These are phyloP conservation scores for Forsythia suspensa DNA, from an alignment of 257 asterid species.

Conservation along the genomic window DNA sequence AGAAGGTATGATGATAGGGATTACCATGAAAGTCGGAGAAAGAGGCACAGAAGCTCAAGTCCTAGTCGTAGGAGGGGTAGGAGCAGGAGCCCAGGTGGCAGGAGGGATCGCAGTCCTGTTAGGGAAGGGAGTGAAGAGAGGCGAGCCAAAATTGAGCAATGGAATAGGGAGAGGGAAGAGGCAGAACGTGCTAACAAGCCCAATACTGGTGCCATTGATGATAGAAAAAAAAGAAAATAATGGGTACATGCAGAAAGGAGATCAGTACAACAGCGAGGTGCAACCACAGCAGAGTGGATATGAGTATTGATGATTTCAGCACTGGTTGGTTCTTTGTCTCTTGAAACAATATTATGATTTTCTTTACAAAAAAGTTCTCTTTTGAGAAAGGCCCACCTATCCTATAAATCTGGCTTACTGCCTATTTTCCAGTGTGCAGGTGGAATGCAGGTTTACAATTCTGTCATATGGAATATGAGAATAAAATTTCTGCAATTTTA, in stretches of 20 bases:
- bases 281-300: conserved; percentile 33
- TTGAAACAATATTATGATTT: not conserved
- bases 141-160: conserved; percentile 89
- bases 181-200: conserved; percentile 46
- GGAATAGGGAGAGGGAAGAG: conserved; percentile 94
- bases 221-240: conserved; percentile 27
- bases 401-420: conserved; percentile 56
- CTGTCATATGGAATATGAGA: conserved; percentile 69
- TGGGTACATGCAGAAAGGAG: conserved; percentile 33
- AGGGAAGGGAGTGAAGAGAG: conserved; percentile 99
- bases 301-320: conserved; percentile 43
- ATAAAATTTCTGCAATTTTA: conserved; percentile 17
- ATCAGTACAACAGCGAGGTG: conserved; percentile 30
- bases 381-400: conserved; percentile 25
- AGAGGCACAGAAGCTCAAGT: conserved; percentile 63
- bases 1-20: conserved; percentile 79
- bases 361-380: not conserved
- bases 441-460: conserved; percentile 89
- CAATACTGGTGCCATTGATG: conserved; percentile 24
- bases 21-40: conserved; percentile 72
- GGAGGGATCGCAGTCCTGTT: conserved; percentile 68
- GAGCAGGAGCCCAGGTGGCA: conserved; percentile 72
- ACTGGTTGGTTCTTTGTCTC: conserved; percentile 59
- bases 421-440: conserved; percentile 99
- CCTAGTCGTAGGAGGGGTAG: conserved; percentile 66